Percentiles rank a stretch among this genome's conserved stretches.
These are phyloP conservation scores for Pelargonium myrrhifolium DNA, from an alignment of 441 rosid genomes.

Conservation along the genomic window DNA sequence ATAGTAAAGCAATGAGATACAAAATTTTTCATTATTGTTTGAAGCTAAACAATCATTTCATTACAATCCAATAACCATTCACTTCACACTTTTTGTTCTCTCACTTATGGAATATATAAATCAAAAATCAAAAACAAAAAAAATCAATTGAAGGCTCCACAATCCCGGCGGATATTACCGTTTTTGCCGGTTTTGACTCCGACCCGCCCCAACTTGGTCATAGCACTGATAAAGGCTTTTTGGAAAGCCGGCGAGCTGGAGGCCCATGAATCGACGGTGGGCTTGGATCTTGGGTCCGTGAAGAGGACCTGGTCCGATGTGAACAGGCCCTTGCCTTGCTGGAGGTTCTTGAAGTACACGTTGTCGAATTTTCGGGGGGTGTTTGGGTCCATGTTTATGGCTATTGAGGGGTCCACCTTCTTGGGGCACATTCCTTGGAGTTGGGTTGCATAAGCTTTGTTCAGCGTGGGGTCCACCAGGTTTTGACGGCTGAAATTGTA, in stretches of 20 bases:
- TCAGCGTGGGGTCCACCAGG: constrained; percentile 58
- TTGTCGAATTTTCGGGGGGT: constrained; percentile 72
- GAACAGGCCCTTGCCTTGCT: constrained; percentile 63
- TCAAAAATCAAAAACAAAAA: too few species aligned
- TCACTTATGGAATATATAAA: too few species aligned
- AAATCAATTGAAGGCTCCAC: constrained; percentile 44
- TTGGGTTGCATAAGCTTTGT: constrained; percentile 44
- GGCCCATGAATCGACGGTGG: constrained; percentile 65
- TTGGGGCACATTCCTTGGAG: constrained; percentile 56
- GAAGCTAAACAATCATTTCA: too few species aligned
- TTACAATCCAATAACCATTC: too few species aligned
- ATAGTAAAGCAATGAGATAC: too few species aligned
- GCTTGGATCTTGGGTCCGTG: constrained; percentile 49
- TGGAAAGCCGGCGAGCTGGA: constrained; percentile 36
- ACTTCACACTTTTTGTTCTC: too few species aligned
- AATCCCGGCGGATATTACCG: constrained; percentile 65
- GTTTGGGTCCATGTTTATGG: constrained; percentile 78
- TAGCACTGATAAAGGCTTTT: constrained; percentile 50
- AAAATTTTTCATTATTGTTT: too few species aligned
- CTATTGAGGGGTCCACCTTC: constrained; percentile 57
- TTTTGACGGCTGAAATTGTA: constrained; percentile 47
- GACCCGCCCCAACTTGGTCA: constrained; percentile 68
- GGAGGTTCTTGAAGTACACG: constrained; percentile 57
- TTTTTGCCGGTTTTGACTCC: constrained; percentile 54
- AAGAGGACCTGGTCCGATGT: constrained; percentile 80